Evolutionary conservation across 176 grass and related monocot species (phyloP), one percentile per base, ranked within the genome.

Genomic region (Zizania latifolia): DNA sequence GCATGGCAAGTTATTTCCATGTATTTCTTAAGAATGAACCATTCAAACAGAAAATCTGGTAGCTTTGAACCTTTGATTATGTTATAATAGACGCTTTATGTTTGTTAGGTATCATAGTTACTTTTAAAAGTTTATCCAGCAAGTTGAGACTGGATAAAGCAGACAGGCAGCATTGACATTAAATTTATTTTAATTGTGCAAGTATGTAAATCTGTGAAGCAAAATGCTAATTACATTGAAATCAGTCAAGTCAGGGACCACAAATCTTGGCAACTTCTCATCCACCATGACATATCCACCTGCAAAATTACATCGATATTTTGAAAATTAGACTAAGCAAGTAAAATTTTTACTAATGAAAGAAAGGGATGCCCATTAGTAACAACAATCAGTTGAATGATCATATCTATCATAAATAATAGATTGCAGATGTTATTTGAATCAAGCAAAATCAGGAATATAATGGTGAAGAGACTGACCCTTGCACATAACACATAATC

Each of bases 261-360:
- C 83, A 76, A 89, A 93, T 57, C 88, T 85, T 26, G 94, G 90
- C 35, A 97, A 72, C 57, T 97, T 97, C 24, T 93, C 94, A 66
- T 97, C 90, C 48, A 97, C 80, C 61, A 93, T 74, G n/a, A 97
- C 94, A 66, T 93, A 97, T 29, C 94, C 94, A 89, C 94, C 94
- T 93, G 84, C 35, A 23, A 62, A 85, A 76, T 45, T 50, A 63
- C 13, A 28, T 40, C 15, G 36, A 39, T 19, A 8, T 14, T 87
- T 75, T 58, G 17, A 78, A 68, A 68, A 65, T 55, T 33, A 71
- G 66, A 54, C 8, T 28, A 70, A 0, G 11, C 0, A 39, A 45
- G 36, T 59, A 65, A 37, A 70, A 31, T 29, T 28, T 9, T 23
- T 41, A 35, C 40, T 30, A 1, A 29, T 31, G 19, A 65, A 32